Evolutionary conservation across 192 early-diverging fungal species (phyloP), one percentile per base, ranked within the genome.

Genomic region (Coemansia sp.): DNA sequence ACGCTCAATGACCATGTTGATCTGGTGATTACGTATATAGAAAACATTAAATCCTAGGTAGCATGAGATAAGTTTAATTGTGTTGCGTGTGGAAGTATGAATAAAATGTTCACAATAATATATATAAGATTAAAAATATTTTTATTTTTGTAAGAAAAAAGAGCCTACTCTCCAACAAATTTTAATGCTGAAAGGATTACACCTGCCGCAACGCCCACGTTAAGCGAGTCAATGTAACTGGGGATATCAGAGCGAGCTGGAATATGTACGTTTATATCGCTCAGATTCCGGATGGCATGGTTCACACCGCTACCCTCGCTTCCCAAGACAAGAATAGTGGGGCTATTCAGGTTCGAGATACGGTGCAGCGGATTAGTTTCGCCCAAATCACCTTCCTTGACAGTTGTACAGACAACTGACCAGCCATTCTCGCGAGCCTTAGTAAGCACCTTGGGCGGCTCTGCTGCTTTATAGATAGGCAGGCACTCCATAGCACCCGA

Each of bases 191-290:
- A 65, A 30, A 84, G 68, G 1, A 80, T 29, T 27, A 76, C 41
- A 16, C 73, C 77, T 2, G 82, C 70, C 7, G 82, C 82, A 10
- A 84, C 82, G 32, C 70, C 70, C 3, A 79, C 82, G 53, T 84
- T 84, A 49, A 84, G 69, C 53, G 76, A 79, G 69, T 84, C 82
- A 38, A 80, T 47, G 38, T 65, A 52, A 9, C 56, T 32, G 11
- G 73, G 73, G 6, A 67, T 55, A 13, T 74, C 73, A 2, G 70
- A 45, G 41, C 50, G 20, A 13, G 60, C 40, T 0, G 76, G 68
- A 13, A 84, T 80, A 62, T 69, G 65, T 30, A 84, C 68, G 16
- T 70, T 64, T 15, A 67, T 40, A 38, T 75, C 63, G 65, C 77
- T 75, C 32, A 49, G 39, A 0, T 34, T 22, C 32, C 20, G 44